Evolutionary conservation across 352 stramenopile species (phyloP).

Genomic region (Bremia lactucae): DNA sequence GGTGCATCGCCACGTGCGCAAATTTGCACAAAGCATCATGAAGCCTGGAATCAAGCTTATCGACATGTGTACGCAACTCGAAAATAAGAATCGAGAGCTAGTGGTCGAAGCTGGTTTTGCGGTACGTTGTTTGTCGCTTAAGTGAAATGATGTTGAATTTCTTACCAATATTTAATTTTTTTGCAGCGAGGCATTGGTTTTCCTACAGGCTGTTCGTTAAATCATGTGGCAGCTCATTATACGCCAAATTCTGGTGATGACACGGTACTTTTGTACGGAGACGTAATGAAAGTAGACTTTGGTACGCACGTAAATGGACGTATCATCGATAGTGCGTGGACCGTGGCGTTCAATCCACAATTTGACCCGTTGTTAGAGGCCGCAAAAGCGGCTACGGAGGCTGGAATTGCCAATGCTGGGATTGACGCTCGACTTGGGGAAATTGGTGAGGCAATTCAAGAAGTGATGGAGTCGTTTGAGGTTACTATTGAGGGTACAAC

Average conservation of each 20-base stretch:
- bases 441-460: conserved; percentile 14
- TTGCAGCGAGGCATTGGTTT: conserved; percentile 26
- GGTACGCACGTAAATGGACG: conserved; percentile 94
- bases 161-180: not conserved
- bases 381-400: conserved; percentile 89
- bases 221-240: conserved; percentile 97
- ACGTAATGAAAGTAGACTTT: conserved; percentile 98
- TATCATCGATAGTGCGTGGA: conserved; percentile 97
- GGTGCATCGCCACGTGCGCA: conserved; percentile 87
- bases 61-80: conserved; percentile 93
- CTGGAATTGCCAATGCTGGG: conserved; percentile 85
- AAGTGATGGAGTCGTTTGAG: conserved; percentile 19
- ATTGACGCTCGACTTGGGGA: conserved; percentile 89
- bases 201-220: conserved; percentile 93
- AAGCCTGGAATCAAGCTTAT: conserved; percentile 93
- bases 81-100: conserved; percentile 94
- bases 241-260: conserved; percentile 94
- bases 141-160: conserved; percentile 27
- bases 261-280: conserved; percentile 88
- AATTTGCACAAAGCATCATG: conserved; percentile 93
- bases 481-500: conserved; percentile 92
- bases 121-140: conserved; percentile 17
- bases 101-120: conserved; percentile 88
- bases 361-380: conserved; percentile 90
- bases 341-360: conserved; percentile 91